phyloP scores from a whole-genome alignment of 805 yeast species.

The Barnettozyma siamensis region DNA sequence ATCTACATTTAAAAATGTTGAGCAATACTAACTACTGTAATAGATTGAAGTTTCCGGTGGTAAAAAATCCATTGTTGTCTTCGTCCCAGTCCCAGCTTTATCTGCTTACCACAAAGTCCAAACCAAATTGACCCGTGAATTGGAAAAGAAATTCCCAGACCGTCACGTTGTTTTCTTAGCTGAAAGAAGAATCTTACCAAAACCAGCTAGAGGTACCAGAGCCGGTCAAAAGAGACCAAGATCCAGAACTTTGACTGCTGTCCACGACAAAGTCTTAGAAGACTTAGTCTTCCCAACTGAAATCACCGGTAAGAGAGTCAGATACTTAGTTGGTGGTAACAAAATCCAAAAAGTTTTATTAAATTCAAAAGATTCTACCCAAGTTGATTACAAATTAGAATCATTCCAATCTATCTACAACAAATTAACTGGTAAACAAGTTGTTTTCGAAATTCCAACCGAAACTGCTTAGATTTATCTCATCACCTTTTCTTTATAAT shows the following conservation, averaged over 20 bases:
- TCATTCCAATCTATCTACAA: conserved; percentile 98
- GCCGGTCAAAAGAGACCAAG: conserved; percentile 98
- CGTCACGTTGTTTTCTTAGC: conserved; percentile 99
- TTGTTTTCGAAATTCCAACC: conserved; percentile 89
- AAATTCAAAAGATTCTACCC: conserved; percentile 95
- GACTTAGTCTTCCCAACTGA: conserved; percentile 99
- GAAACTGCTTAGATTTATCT: conserved; percentile 36
- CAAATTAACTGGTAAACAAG: conserved; percentile 99
- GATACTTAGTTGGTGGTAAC: conserved; percentile 98
- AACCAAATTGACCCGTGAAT: conserved; percentile 96
- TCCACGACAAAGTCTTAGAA: conserved; percentile 97
- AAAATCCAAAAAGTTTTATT: conserved; percentile 96
- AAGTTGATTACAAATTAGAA: conserved; percentile 98
- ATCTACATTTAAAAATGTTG: neutral
- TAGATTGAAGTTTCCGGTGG: conserved; percentile 93
- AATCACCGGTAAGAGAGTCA: conserved; percentile 98
- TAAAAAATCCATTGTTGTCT: conserved; percentile 96
- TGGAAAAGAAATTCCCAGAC: conserved; percentile 99
- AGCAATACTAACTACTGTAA: conserved; percentile 19
- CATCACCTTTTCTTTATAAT: conserved; percentile 2
- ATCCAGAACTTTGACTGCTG: conserved; percentile 98
- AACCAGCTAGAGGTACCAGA: conserved; percentile 95
- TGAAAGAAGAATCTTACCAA: conserved; percentile 99
- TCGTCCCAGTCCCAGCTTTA: conserved; percentile 96
- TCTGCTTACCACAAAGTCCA: conserved; percentile 95